These are phyloP conservation scores for Nadsonia fulvescens DNA, from an alignment of 805 yeast genomes.

Conservation along the genomic window DNA sequence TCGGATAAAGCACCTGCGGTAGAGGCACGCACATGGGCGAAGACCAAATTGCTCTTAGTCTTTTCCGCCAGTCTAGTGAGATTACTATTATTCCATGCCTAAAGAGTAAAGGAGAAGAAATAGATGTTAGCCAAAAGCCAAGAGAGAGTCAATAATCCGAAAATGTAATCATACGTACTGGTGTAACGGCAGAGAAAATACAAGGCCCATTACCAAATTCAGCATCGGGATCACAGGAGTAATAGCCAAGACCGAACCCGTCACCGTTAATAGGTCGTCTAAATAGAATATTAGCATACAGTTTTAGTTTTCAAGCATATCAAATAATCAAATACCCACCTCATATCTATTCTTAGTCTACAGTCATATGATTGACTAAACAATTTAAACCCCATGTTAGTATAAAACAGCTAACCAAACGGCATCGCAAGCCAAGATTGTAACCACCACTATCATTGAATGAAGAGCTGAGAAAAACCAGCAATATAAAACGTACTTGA, in stretches of 20 bases:
- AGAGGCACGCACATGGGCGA: constrained; percentile 92
- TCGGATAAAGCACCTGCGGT: constrained; percentile 89
- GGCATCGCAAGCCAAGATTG: too few relatives aligned
- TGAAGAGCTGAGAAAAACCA: too few relatives aligned
- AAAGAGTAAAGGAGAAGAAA: too few relatives aligned
- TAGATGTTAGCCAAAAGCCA: too few relatives aligned
- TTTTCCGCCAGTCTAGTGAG: constrained; percentile 71
- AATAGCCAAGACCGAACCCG: constrained; percentile 96
- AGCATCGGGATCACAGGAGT: constrained; percentile 35
- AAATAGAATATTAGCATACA: background rate
- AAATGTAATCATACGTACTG: too few relatives aligned
- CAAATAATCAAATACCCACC: constrained; percentile 4
- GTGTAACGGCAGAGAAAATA: constrained; percentile 86
- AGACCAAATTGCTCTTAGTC: constrained; percentile 67
- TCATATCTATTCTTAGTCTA: constrained; percentile 64
- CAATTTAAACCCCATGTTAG: constrained; percentile 1
- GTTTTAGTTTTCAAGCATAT: background rate
- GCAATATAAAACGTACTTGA: constrained; percentile 28
- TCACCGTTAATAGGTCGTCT: constrained; percentile 93
- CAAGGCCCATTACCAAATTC: constrained; percentile 61
- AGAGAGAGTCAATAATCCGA: too few relatives aligned
- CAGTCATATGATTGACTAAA: constrained; percentile 72
- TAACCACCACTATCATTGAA: too few relatives aligned
- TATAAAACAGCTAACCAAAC: too few relatives aligned
- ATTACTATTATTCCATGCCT: constrained; percentile 94